Base-by-base conservation (phyloP, 2,329 filamentous ascomycete species). In the Claviceps purpurea region DNA sequence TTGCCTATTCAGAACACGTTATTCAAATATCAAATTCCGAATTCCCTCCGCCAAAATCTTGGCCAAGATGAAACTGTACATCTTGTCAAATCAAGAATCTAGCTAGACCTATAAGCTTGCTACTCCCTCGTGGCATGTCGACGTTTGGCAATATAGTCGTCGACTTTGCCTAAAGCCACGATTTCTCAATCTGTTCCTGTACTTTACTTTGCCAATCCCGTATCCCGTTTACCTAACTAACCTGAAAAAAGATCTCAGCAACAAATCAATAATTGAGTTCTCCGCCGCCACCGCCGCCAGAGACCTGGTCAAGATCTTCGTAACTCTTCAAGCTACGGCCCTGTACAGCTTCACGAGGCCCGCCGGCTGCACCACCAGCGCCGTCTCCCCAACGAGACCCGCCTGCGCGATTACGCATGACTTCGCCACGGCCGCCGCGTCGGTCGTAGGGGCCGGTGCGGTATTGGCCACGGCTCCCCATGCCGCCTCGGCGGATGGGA, bases 291-390 rank as follows among this genome's bases (percentile, higher is more conserved):
- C 79, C 75, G 39, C 79, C 75, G 14, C 83, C 81, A 40, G 82
- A 82, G 53, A 85, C 84, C 46, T 94, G 91, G 70, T 98, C 93
- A 24, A 98, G 74, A 65, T 98, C 93, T 68, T 98, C 94, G 65
- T 98, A 98, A 67, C 89, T 96, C 77, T 95, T 95, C 58, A 98
- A 72, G 55, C 87, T 95, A 53, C 93, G 81, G 5, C 93, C 93
- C 59, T 94, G 88, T 1, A 95, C 89, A 11, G 93, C 91, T 68
- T 97, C 90, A 20, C 87, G 80, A 20, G 93, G 91, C 0, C 89
- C 90, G 55, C 90, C 84, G 2, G 85, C 82, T 38, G 85, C 82
- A 24, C 79, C 85, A 41, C 86, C 85, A 48, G 87, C 86, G 26
- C 84, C 85, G 57, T 89, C 86, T 43, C 85, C 84, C 78, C 84